phyloP scores from a whole-genome alignment of 495 filamentous ascomycete species.

The Tirmania nivea region DNA sequence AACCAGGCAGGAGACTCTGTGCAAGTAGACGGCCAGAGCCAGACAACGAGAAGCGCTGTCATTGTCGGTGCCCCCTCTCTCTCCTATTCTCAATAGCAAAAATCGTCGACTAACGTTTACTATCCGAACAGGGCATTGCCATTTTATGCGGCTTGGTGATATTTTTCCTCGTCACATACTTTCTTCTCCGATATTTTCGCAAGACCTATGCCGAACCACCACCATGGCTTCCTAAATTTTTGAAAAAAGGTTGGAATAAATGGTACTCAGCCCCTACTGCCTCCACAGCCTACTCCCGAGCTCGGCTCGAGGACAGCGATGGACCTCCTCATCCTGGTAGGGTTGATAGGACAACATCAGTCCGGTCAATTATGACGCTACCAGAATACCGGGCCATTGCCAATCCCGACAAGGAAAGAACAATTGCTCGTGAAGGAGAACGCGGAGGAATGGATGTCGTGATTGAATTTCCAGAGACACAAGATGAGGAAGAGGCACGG shows the following conservation, averaged over 20 bases:
- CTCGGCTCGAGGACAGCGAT: conserved; percentile 10
- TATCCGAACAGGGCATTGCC: too few species aligned
- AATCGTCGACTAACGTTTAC: too few species aligned
- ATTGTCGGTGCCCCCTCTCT: too few species aligned
- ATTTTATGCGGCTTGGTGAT: too few species aligned
- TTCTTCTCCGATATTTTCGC: conserved; percentile 29
- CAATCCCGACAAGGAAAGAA: conserved; percentile 46
- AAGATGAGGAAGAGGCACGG: conserved; percentile 47
- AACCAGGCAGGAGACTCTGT: too few species aligned
- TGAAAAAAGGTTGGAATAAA: conserved; percentile 39
- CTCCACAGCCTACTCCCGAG: conserved; percentile 3
- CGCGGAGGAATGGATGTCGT: conserved; percentile 81
- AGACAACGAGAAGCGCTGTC: too few species aligned
- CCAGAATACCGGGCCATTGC: conserved; percentile 46
- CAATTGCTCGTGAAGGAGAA: conserved; percentile 83
- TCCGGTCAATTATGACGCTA: conserved; percentile 81
- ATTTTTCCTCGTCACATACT: conserved; percentile 23
- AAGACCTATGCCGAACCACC: conserved; percentile 25
- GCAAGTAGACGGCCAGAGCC: too few species aligned
- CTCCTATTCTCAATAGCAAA: too few species aligned
- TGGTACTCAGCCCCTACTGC: conserved; percentile 25
- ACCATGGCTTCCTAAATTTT: conserved; percentile 34
- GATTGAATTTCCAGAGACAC: conserved; percentile 56
- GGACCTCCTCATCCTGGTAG: neutral
- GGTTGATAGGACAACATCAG: conserved; percentile 62